Base-by-base conservation (phyloP, 306 rosid genomes). In the Acacia crassicarpa region DNA sequence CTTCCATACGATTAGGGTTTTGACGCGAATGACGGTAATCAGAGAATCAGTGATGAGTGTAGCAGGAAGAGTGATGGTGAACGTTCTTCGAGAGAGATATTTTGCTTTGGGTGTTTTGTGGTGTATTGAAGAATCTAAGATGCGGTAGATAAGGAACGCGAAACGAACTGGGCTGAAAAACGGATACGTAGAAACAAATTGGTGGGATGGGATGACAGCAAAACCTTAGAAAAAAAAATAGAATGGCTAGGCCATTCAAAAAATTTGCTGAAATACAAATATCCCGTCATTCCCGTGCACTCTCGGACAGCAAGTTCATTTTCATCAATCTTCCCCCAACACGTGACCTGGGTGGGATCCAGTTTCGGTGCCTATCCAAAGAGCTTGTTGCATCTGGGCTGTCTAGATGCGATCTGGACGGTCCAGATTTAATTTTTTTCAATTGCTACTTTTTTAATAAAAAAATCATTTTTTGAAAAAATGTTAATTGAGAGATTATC, bases 1-100 rank as follows among this genome's bases (percentile, higher is more conserved):
- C 82, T 61, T 90, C 97, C 98, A 94, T 94, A 11, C 86, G 56
- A 44, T 71, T 78, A 84, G 86, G 86, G 86, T 84, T 84, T 84
- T 30, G 22, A 72, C 35, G 78, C 46, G 77, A 74, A 63, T 41
- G 40, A 61, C 15, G 10, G 65, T 2, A 58, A 58, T 30, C 14
- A 45, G 54, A 67, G 74, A 69, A 44, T 13, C 75, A 23, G 56
- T 22, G 75, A 22, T 43, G 56, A 44, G 8, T 22, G 58, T 43
- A 6, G 77, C 12, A 67, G 17, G 75, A 27, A 66, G 35, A 22
- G n/a, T 6, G 49, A 35, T 1, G 22, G 11, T 3, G 32, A 12
- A 41, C 12, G 45, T 69, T n/a, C 10, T 69, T 12, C 10, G 11
- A n/a, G 74, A 0, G 10, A 71, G 76, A 72, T 72, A 72, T 72